Conservation (phyloP, 2,329 filamentous ascomycete genomes). For the Penicillium sp. region DNA sequence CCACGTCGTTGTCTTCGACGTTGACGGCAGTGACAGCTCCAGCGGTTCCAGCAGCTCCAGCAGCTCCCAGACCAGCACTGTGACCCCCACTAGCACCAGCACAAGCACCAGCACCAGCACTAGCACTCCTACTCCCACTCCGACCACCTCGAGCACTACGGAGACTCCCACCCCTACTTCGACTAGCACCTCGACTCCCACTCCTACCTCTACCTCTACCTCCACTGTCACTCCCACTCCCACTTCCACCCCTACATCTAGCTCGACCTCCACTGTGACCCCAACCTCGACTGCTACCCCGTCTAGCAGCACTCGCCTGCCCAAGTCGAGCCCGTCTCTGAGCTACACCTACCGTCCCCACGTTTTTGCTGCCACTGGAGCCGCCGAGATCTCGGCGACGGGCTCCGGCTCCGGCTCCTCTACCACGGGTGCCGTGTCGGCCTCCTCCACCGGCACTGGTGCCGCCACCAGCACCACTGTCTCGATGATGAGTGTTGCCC, state of each 20-base stretch:
- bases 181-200: conserved; percentile 11
- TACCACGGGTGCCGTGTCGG: conserved; percentile 8
- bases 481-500: conserved; percentile 21
- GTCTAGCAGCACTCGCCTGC: conserved; percentile 17
- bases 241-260: conserved; percentile 18
- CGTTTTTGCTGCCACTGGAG: conserved; percentile 24
- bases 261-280: conserved; percentile 13
- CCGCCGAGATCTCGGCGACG: conserved; percentile 15
- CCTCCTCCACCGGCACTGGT: conserved; percentile 15
- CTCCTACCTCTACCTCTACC: conserved; percentile 13
- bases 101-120: conserved; percentile 5
- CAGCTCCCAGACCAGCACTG: conserved; percentile 10
- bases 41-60: conserved; percentile 8
- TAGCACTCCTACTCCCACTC: conserved; percentile 11
- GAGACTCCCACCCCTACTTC: conserved; percentile 4
- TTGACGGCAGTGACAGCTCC: conserved; percentile 13
- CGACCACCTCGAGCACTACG: neutral
- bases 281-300: conserved; percentile 11
- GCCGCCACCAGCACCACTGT: conserved; percentile 19
- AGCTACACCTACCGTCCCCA: conserved; percentile 31
- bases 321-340: conserved; percentile 18
- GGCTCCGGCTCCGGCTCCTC: neutral
- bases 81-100: conserved; percentile 11
- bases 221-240: conserved; percentile 14
- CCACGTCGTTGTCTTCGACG: conserved; percentile 60